Base-by-base conservation (phyloP, 805 yeast species). In the Tetrapisispora phaffii region DNA sequence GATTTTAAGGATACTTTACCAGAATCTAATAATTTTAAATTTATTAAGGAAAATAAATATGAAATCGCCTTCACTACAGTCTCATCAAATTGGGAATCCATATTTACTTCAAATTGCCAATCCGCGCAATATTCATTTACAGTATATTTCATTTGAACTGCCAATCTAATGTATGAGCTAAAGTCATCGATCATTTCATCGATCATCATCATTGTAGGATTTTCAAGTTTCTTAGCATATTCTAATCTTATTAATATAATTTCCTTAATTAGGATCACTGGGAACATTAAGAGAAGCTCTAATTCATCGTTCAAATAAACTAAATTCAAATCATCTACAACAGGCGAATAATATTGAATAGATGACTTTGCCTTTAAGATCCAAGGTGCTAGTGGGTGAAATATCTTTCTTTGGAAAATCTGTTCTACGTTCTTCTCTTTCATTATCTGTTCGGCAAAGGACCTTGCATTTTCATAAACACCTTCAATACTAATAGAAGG, bases 151-250 rank as follows among this genome's bases (percentile, higher is more conserved):
- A 88, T 76, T 51, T 79, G 83, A 16, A 86, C 71, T 0, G 95
- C 89, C 29, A 88, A 68, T 40, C 76, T 74, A 46, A 90, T 76
- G 59, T 86, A 87, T 2, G 80, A 74, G 52, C 80, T 80, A 59
- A 90, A 83, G 60, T 87, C 95, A 39, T 79, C 88, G 49, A 90
- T 76, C 75, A 87, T 82, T 65, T 90, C 96, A 63, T 93, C 98
- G 53, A 93, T 85, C 81, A 87, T 85, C 88, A 87, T 84, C 79
- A 89, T 77, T 0, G 97, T 88, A 1, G 96, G 96, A 55, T 82
- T 84, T 43, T 75, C 77, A 40, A 90, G 66, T 56, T 82, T 83
- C 60, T 76, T 72, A 2, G 97, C 95, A 59, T 85, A 88, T 1
- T 73, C 69, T 38, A 90, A 68, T 52, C 97, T 74, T 35, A 85